phyloP scores from a whole-genome alignment of 2,329 filamentous ascomycete species.

The Plectosphaerella plurivora region DNA sequence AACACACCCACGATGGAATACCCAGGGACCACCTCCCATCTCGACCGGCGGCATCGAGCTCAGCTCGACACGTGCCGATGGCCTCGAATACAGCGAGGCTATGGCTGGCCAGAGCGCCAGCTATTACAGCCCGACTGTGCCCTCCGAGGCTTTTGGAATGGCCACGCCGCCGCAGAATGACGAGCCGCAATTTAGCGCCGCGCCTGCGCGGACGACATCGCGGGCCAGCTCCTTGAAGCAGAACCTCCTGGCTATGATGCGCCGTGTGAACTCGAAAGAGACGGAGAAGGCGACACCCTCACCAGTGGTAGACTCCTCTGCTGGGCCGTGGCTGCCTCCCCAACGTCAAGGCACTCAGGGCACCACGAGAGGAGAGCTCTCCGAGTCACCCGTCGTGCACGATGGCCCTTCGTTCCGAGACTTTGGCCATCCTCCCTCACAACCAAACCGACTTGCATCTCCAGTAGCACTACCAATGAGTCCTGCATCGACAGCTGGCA shows the following conservation, averaged over 20 bases:
- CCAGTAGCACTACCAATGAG: neutral
- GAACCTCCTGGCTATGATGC: conserved; percentile 30
- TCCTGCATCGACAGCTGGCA: neutral
- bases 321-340: conserved; percentile 1
- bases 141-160: conserved; percentile 37
- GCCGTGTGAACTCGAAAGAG: conserved; percentile 20
- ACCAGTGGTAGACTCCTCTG: neutral
- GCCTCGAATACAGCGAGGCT: conserved; percentile 12
- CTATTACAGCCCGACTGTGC: conserved; percentile 35
- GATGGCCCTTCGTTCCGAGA: neutral
- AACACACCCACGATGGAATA: conserved; percentile 9
- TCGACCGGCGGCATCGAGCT: conserved; percentile 10
- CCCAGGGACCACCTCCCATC: conserved; percentile 8
- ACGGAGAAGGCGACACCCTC: conserved; percentile 1
- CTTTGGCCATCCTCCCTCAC: neutral
- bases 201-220: conserved; percentile 19
- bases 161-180: conserved; percentile 17
- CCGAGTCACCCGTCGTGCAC: neutral
- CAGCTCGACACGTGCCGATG: conserved; percentile 11
- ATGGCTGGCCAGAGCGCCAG: conserved; percentile 25
- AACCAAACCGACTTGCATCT: neutral
- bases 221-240: conserved; percentile 27
- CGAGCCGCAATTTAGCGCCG: conserved; percentile 2
- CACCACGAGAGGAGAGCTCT: neutral
- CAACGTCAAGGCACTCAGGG: neutral